A percentile compares a stretch with the other conserved stretches of the same genome.
Evolutionary conservation across 352 stramenopile species (phyloP).

Genomic region (Ophiocytium majus): DNA sequence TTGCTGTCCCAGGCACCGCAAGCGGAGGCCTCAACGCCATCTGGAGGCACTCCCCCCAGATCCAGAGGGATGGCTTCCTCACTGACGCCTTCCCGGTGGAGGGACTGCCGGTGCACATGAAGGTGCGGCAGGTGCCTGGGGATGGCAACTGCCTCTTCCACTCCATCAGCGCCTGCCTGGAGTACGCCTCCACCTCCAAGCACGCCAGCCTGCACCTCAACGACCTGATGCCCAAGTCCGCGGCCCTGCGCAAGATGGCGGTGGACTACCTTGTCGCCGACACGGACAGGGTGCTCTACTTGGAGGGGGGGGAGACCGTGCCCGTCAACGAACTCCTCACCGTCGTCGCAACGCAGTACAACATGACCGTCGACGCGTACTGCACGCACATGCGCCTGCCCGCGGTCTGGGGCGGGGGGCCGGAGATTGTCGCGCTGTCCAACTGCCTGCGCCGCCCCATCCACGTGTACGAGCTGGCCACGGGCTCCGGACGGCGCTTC

Average conservation of each 20-base stretch:
- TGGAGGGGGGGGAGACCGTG: conserved; percentile 45
- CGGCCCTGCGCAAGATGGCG: conserved; percentile 43
- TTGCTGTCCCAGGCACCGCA: conserved; percentile 24
- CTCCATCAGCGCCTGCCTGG: conserved; percentile 62
- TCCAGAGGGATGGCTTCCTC: conserved; percentile 54
- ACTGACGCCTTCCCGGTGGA: conserved; percentile 49
- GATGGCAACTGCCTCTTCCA: conserved; percentile 81
- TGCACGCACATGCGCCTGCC: conserved; percentile 65
- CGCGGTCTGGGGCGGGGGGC: conserved; percentile 71
- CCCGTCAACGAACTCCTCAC: conserved; percentile 47
- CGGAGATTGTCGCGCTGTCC: conserved; percentile 72
- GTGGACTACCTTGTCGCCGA: conserved; percentile 50
- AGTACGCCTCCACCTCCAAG: conserved; percentile 45
- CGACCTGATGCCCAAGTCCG: conserved; percentile 53
- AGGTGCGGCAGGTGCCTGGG: conserved; percentile 57
- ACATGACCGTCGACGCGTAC: conserved; percentile 52
- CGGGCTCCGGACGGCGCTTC: conserved; percentile 25
- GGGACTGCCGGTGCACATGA: conserved; percentile 42
- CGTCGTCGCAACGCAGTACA: conserved; percentile 45
- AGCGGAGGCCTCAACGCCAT: conserved; percentile 38
- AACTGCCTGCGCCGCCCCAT: conserved; percentile 72
- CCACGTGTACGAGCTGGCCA: conserved; percentile 69
- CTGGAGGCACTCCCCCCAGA: conserved; percentile 50
- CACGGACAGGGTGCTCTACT: conserved; percentile 43
- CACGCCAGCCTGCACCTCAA: conserved; percentile 51